Conservation (phyloP, 2,329 filamentous ascomycete species). For the Mycosphaerella sp. region DNA sequence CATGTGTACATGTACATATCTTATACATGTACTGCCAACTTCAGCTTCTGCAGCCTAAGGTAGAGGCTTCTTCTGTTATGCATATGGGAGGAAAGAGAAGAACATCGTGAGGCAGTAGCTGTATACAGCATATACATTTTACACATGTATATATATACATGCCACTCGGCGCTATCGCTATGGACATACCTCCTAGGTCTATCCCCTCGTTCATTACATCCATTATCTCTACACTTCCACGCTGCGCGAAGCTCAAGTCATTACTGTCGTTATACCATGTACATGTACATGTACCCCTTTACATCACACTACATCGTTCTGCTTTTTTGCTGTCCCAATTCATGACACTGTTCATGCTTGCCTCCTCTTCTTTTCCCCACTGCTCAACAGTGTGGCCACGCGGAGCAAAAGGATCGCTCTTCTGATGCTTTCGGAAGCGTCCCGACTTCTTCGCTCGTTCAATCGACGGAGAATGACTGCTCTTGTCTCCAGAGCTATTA, state of each 20-base stretch:
- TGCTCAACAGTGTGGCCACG: neutral
- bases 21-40: no score
- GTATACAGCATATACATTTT: no score
- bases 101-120: no score
- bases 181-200: neutral
- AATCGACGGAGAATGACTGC: slow-evolving; percentile 22
- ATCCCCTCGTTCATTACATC: neutral
- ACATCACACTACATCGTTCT: slow-evolving; percentile 5
- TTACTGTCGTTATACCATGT: slow-evolving; percentile 1
- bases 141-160: no score
- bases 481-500: slow-evolving; percentile 15
- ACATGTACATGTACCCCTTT: neutral
- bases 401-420: slow-evolving; percentile 10
- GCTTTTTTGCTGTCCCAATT: neutral
- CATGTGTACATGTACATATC: no score
- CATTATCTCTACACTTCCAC: neutral
- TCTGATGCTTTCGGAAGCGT: slow-evolving; percentile 23
- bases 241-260: neutral
- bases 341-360: neutral
- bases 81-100: no score
- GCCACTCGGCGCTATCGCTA: neutral
- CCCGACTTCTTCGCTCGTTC: slow-evolving; percentile 27
- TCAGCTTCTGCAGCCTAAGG: no score
- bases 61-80: no score
- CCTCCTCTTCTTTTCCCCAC: neutral